Base-by-base conservation (phyloP, 805 yeast genomes). In the Pichia pseudocactophila region DNA sequence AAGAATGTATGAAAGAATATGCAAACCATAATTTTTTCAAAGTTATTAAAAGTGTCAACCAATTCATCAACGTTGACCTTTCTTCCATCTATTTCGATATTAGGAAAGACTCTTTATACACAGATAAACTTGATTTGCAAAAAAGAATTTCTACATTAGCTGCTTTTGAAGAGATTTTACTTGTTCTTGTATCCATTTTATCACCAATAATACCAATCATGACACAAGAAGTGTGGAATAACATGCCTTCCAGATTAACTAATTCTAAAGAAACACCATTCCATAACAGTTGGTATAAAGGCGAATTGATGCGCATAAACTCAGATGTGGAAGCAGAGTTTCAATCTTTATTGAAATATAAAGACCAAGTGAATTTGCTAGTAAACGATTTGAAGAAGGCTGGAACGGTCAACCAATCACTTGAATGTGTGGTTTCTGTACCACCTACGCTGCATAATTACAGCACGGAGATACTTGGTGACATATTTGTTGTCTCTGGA, bases 1-100 rank as follows among this genome's bases (percentile, higher is more conserved):
- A 47, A 2, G 61, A 58, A 1, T 64, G 73, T 19, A 48, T 65
- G 26, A 58, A 57, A 8, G 65, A 71, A 30, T 90, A 79, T 57
- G 63, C 71, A 19, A 57, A 59, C 2, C 80, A 73, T 55, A 80
- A 82, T 52, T 92, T 81, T 59, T 76, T 84, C 41, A 73, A 76
- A 48, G 82, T 83, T 7, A 71, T 87, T 25, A 80, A 81, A 45
- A 73, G 72, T 6, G 53, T 88, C 10, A 80, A 82, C 50, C 72
- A 74, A 43, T 88, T 86, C 55, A 71, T 88, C 69, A 86, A 82
- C 54, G 71, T 75, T 18, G 80, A 78, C 17, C 68, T 89, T 43
- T 87, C 96, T 17, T 76, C 97, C 0, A 66, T 81, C 26, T 92
- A 90, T 61, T 88, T 92, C 61, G 95, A 87, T 55, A 71, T 85